Percentiles rank a stretch among this genome's conserved stretches.
Evolutionary conservation across 768 basidiomycete species (phyloP).

Genomic region (Psilocybe cubensis): DNA sequence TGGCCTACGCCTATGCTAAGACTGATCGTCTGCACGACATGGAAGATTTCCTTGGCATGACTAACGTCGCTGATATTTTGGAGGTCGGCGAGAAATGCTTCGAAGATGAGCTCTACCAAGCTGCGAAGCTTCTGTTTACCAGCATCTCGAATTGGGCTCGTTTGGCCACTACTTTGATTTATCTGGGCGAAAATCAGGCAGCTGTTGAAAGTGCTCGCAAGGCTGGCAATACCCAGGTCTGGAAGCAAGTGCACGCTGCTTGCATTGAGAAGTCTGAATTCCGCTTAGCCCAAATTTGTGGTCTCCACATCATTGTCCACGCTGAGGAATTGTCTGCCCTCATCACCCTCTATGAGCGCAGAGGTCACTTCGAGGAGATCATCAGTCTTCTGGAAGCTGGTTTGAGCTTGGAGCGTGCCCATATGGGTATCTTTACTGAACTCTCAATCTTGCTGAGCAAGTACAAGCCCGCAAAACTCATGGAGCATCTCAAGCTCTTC

Average conservation of each 20-base stretch:
- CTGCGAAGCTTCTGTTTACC: slow-evolving; percentile 92
- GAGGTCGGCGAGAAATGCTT: slow-evolving; percentile 99
- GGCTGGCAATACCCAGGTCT: slow-evolving; percentile 99
- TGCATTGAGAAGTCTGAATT: slow-evolving; percentile 98
- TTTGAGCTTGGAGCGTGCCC: slow-evolving; percentile 94
- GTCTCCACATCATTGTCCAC: slow-evolving; percentile 96
- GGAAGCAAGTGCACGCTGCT: slow-evolving; percentile 99
- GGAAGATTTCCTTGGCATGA: slow-evolving; percentile 99
- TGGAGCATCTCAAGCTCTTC: slow-evolving; percentile 98
- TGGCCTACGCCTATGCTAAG: slow-evolving; percentile 98
- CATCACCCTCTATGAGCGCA: slow-evolving; percentile 85
- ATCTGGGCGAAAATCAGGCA: slow-evolving; percentile 96
- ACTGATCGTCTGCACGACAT: slow-evolving; percentile 96
- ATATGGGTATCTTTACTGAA: slow-evolving; percentile 99
- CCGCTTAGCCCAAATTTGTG: slow-evolving; percentile 97
- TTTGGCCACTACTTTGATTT: slow-evolving; percentile 96
- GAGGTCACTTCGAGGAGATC: slow-evolving; percentile 94
- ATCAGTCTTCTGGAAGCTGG: slow-evolving; percentile 92
- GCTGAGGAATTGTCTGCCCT: slow-evolving; percentile 81
- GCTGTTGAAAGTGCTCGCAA: slow-evolving; percentile 99
- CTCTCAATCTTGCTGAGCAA: slow-evolving; percentile 92
- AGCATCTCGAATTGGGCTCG: slow-evolving; percentile 99
- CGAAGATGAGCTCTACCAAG: slow-evolving; percentile 97
- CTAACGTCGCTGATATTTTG: slow-evolving; percentile 96
- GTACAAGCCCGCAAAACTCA: slow-evolving; percentile 91